Evolutionary conservation across 176 grass and related monocot genomes (phyloP).

Genomic region (sorghum (Sorghum bicolor)): Sorghum_bicolor_NCBIv3 NC_012872.2:53232501-53233000

Average conservation of each 20-base stretch:
- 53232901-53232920: constrained; percentile 32
- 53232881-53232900: constrained; percentile 27
- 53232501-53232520: constrained; percentile 22
- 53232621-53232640: not conserved
- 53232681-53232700: not conserved
- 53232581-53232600: not conserved
- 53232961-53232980: not conserved
- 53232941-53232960: constrained; percentile 36
- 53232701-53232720: constrained; percentile 26
- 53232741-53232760: constrained; percentile 28
- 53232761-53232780: constrained; percentile 26
- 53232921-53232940: constrained; percentile 28
- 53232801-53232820: constrained; percentile 27
- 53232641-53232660: not conserved
- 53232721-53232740: constrained; percentile 50
- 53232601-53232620: not conserved
- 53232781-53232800: constrained; percentile 30
- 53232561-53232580: constrained; percentile 26
- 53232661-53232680: not conserved
- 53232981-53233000: too few relatives aligned
- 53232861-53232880: constrained; percentile 32
- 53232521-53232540: constrained; percentile 28
- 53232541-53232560: constrained; percentile 19
- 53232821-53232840: constrained; percentile 21
- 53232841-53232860: constrained; percentile 27